These are phyloP conservation scores for Malus sylvestris DNA, from an alignment of 306 rosid genomes.

Conservation along the genomic window DNA sequence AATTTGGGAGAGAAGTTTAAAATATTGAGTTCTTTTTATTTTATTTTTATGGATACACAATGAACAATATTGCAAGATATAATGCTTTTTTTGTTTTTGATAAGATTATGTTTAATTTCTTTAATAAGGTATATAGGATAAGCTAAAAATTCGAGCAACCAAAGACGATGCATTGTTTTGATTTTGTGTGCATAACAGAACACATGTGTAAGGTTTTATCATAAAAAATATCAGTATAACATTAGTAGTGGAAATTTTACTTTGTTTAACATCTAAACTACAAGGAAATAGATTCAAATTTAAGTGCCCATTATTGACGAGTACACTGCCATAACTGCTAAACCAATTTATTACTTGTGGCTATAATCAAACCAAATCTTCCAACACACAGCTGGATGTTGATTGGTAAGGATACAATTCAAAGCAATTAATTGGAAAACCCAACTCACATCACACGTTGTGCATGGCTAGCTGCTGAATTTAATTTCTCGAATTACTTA, in stretches of 20 bases:
- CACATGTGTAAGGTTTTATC: not conserved
- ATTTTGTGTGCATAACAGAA: not conserved
- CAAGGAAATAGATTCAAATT: too few relatives aligned
- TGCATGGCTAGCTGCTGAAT: not conserved
- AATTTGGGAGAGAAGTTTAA: not conserved
- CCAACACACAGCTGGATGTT: not conserved
- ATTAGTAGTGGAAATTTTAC: not conserved
- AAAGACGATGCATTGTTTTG: not conserved
- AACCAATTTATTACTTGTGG: not conserved
- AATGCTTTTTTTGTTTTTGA: not conserved
- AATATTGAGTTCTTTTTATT: not conserved
- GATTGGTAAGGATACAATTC: not conserved
- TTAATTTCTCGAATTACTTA: not conserved
- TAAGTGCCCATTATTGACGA: not conserved
- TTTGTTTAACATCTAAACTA: too few relatives aligned
- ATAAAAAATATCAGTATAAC: too few relatives aligned
- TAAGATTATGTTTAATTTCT: not conserved
- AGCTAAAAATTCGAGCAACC: not conserved
- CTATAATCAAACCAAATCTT: not conserved
- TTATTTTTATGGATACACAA: not conserved
- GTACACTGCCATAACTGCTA: not conserved
- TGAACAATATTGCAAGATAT: not conserved
- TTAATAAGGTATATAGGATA: not conserved
- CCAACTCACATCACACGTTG: constrained; percentile 1
- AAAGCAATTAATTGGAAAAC: not conserved